These are phyloP conservation scores for Osmozyma mogii DNA, from an alignment of 805 yeast genomes.

Conservation along the genomic window DNA sequence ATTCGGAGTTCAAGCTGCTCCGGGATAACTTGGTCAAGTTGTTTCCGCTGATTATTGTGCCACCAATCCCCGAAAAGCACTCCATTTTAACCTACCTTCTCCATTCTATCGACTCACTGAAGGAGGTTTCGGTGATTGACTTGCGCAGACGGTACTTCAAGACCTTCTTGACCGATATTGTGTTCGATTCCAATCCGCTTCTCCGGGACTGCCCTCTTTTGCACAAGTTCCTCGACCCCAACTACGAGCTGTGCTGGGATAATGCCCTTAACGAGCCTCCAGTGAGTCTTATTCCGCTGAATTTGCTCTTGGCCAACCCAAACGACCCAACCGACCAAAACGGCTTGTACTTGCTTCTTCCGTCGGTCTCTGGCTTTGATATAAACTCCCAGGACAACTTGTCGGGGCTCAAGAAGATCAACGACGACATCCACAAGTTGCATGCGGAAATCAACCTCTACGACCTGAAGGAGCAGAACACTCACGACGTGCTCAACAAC, in stretches of 20 bases:
- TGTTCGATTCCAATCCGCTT: conserved; percentile 20
- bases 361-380: conserved; percentile 34
- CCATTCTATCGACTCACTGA: conserved; percentile 30
- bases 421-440: conserved; percentile 27
- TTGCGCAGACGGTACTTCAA: conserved; percentile 40
- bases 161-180: conserved; percentile 35
- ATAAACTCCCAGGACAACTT: conserved; percentile 23
- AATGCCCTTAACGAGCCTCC: conserved; percentile 43
- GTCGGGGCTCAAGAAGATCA: conserved; percentile 23
- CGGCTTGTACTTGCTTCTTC: conserved; percentile 44
- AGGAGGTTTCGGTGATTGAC: conserved; percentile 35
- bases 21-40: conserved; percentile 29
- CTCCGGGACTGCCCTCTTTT: conserved; percentile 31
- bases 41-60: conserved; percentile 33
- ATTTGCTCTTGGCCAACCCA: conserved; percentile 42
- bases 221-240: conserved; percentile 43
- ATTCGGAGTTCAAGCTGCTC: conserved; percentile 37
- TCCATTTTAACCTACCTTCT: conserved; percentile 37
- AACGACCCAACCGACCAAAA: conserved; percentile 44
- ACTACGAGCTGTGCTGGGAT: conserved; percentile 43
- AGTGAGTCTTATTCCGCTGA: conserved; percentile 37
- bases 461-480: conserved; percentile 17
- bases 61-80: conserved; percentile 41
- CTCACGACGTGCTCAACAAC: conserved; percentile 4
- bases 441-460: conserved; percentile 25